A percentile compares a stretch with the other conserved stretches of the same genome.
These are phyloP conservation scores for Dacryopinax primogenitus DNA, from an alignment of 768 basidiomycete genomes.

Conservation along the genomic window DNA sequence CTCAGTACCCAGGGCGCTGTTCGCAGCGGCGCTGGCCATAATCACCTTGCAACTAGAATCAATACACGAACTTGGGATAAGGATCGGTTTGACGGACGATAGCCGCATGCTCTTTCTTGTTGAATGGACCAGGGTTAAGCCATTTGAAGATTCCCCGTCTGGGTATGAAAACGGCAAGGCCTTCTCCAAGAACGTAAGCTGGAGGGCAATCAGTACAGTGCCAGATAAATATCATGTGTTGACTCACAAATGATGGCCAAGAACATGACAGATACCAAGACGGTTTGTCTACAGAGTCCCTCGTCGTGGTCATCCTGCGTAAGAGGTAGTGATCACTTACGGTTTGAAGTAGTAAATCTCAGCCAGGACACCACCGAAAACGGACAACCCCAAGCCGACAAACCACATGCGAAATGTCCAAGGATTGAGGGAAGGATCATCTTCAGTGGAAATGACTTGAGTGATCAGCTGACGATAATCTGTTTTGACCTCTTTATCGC, in stretches of 20 bases:
- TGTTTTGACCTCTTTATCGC: conserved; percentile 26
- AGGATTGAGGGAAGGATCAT: conserved; percentile 35
- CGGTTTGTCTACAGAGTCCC: conserved; percentile 36
- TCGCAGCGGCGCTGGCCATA: conserved; percentile 44
- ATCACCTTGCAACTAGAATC: conserved; percentile 26
- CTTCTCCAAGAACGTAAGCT: conserved; percentile 39
- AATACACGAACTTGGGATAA: background rate
- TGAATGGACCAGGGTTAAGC: conserved; percentile 47
- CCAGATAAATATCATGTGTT: background rate
- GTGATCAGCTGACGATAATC: conserved; percentile 39
- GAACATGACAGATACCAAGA: conserved; percentile 42
- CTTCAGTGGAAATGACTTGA: conserved; percentile 35
- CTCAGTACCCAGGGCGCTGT: conserved; percentile 42
- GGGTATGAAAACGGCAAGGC: conserved; percentile 38
- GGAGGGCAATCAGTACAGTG: conserved; percentile 2
- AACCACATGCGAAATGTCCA: conserved; percentile 48
- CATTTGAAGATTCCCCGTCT: conserved; percentile 34
- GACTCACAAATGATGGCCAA: conserved; percentile 18
- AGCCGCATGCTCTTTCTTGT: conserved; percentile 48
- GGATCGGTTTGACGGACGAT: conserved; percentile 24
- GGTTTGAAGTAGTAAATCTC: conserved; percentile 54
- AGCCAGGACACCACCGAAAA: conserved; percentile 43
- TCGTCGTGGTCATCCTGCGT: background rate
- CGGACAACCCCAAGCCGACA: conserved; percentile 41
- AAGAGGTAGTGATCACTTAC: conserved; percentile 22